Conservation (phyloP, 768 basidiomycete species). For the Punctularia strigosozonata region DNA sequence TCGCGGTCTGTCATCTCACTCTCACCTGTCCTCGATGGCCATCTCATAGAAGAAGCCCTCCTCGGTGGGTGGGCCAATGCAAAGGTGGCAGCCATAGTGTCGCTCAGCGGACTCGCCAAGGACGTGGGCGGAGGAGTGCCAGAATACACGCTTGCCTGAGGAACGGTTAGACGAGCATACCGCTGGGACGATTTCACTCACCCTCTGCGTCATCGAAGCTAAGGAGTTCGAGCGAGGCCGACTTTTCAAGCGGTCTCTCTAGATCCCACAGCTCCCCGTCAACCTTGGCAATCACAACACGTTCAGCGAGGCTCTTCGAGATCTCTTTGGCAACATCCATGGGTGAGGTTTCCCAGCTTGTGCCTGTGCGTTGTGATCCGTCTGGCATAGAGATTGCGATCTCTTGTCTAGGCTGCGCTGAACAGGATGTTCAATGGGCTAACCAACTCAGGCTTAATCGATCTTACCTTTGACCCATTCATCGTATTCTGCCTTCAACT, state of each 20-base stretch:
- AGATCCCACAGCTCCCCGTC: constrained; percentile 88
- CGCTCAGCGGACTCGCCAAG: constrained; percentile 93
- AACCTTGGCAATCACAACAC: constrained; percentile 90
- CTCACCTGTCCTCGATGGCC: constrained; percentile 71
- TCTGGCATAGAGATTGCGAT: constrained; percentile 81
- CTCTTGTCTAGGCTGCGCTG: constrained; percentile 72
- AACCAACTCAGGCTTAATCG: neutral
- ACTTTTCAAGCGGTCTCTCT: constrained; percentile 83
- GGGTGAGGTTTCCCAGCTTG: constrained; percentile 90
- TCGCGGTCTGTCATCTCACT: neutral
- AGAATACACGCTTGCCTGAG: constrained; percentile 91
- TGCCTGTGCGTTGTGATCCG: constrained; percentile 74
- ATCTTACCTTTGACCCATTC: constrained; percentile 63
- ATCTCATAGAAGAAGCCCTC: constrained; percentile 99
- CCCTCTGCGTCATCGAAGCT: constrained; percentile 93
- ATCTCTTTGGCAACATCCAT: constrained; percentile 84
- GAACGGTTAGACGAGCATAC: neutral
- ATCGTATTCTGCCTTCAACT: constrained; percentile 76
- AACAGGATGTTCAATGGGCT: constrained; percentile 3
- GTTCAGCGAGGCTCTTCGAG: constrained; percentile 78
- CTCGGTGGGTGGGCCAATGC: constrained; percentile 92
- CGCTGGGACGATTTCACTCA: constrained; percentile 12
- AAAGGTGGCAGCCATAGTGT: constrained; percentile 94
- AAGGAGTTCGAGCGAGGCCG: constrained; percentile 70
- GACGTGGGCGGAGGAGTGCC: constrained; percentile 99